Evolutionary conservation across 2,329 filamentous ascomycete genomes (phyloP).

Genomic region (Reticulascus tulasneorum): DNA sequence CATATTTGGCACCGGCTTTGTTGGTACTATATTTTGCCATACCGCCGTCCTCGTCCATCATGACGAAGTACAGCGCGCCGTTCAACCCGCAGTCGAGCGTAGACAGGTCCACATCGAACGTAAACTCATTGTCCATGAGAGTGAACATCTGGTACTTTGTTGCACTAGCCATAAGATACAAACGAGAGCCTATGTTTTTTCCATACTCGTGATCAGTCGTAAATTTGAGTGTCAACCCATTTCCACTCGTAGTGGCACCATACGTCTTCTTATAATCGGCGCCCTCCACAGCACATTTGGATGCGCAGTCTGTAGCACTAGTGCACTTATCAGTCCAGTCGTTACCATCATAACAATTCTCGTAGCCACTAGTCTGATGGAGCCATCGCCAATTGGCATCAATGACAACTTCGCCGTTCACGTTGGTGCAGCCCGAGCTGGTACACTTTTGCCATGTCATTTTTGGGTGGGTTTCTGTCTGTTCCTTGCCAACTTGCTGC

Average conservation of each 20-base stretch:
- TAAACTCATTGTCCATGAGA: constrained; percentile 58
- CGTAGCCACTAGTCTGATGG: constrained; percentile 31
- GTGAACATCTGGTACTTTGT: constrained; percentile 58
- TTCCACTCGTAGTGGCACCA: constrained; percentile 42
- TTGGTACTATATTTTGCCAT: constrained; percentile 39
- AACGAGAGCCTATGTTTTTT: constrained; percentile 42
- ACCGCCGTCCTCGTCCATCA: constrained; percentile 52
- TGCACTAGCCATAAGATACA: constrained; percentile 56
- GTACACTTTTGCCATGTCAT: constrained; percentile 22
- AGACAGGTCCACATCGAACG: constrained; percentile 64
- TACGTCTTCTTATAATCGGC: constrained; percentile 41
- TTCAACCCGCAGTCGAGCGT: constrained; percentile 62
- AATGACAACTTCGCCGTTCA: constrained; percentile 41
- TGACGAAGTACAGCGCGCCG: constrained; percentile 59
- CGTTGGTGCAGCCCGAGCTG: constrained; percentile 28
- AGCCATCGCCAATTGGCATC: constrained; percentile 54
- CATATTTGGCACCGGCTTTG: constrained; percentile 45
- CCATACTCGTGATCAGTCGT: constrained; percentile 43
- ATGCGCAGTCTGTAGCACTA: constrained; percentile 35
- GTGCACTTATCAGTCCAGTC: constrained; percentile 30
- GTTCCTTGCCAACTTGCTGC: constrained; percentile 18
- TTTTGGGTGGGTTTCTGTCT: constrained; percentile 20
- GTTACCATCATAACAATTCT: constrained; percentile 49
- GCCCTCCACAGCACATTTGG: constrained; percentile 43
- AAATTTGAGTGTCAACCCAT: constrained; percentile 47